phyloP scores from a whole-genome alignment of 2,329 filamentous ascomycete genomes.

The Fusarium humuli region DNA sequence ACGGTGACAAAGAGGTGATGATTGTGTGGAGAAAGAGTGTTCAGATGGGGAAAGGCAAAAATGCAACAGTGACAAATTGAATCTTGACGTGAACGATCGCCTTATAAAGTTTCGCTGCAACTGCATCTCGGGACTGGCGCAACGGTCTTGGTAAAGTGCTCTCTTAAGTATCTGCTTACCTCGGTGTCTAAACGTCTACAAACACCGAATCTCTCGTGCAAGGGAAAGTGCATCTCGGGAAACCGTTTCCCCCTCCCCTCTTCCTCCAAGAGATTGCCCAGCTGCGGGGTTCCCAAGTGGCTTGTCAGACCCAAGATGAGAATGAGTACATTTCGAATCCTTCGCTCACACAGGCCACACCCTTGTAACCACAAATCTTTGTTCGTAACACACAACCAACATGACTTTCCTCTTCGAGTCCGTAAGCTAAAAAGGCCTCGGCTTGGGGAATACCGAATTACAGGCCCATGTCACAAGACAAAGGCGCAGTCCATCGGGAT shows the following conservation, averaged over 20 bases:
- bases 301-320: constrained; percentile 7
- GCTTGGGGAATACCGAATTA: constrained; percentile 38
- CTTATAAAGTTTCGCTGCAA: constrained; percentile 8
- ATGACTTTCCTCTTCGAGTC: constrained; percentile 17
- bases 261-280: constrained; percentile 23
- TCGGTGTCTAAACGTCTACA: constrained; percentile 9
- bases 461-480: constrained; percentile 17
- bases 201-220: constrained; percentile 21
- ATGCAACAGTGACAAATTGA: constrained; percentile 29
- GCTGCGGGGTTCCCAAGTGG: constrained; percentile 29
- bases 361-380: neutral
- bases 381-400: constrained; percentile 13
- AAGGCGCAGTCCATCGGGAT: constrained; percentile 8
- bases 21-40: constrained; percentile 18
- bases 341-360: neutral
- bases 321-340: constrained; percentile 5
- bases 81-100: neutral
- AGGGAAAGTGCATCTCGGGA: constrained; percentile 13
- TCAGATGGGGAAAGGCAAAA: constrained; percentile 17
- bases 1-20: neutral
- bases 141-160: constrained; percentile 7
- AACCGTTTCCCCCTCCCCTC: constrained; percentile 27
- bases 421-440: constrained; percentile 26
- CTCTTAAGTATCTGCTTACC: constrained; percentile 30
- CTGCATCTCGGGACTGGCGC: constrained; percentile 9